Percentiles rank a stretch among this genome's conserved stretches.
phyloP scores from a whole-genome alignment of 1,284 basidiomycete species.

The Clitocybe nebularis region DNA sequence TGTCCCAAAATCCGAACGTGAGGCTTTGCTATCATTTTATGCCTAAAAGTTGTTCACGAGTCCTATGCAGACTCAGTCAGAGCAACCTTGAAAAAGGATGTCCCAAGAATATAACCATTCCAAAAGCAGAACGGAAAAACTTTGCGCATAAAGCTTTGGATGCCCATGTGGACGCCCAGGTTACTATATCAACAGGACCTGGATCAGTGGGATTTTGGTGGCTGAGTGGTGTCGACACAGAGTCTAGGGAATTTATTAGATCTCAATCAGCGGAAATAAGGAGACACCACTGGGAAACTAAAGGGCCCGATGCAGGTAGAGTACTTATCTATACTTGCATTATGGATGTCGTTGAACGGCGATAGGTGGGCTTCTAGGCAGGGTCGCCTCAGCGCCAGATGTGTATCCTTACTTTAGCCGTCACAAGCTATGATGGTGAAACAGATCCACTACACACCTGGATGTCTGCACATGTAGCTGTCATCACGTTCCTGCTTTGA shows the following conservation, averaged over 20 bases:
- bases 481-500: constrained; percentile 1
- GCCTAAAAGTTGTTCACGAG: no score
- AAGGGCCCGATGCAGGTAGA: neutral
- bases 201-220: neutral
- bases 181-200: neutral
- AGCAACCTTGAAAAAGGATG: no score
- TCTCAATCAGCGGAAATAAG: neutral
- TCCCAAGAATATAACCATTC: no score
- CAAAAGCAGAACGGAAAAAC: neutral
- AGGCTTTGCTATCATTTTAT: no score
- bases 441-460: neutral
- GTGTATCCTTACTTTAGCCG: neutral
- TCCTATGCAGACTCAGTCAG: no score
- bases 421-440: neutral
- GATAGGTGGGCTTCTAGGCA: neutral
- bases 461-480: neutral
- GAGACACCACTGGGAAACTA: neutral
- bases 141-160: neutral
- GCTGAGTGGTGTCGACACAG: no score
- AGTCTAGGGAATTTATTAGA: no score
- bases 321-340: no score
- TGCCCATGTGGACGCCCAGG: constrained; percentile 1
- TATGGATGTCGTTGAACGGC: neutral
- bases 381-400: neutral
- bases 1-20: no score